These are phyloP conservation scores for Chenopodium suecicum DNA, from an alignment of 148 eudicot genomes.

Conservation along the genomic window DNA sequence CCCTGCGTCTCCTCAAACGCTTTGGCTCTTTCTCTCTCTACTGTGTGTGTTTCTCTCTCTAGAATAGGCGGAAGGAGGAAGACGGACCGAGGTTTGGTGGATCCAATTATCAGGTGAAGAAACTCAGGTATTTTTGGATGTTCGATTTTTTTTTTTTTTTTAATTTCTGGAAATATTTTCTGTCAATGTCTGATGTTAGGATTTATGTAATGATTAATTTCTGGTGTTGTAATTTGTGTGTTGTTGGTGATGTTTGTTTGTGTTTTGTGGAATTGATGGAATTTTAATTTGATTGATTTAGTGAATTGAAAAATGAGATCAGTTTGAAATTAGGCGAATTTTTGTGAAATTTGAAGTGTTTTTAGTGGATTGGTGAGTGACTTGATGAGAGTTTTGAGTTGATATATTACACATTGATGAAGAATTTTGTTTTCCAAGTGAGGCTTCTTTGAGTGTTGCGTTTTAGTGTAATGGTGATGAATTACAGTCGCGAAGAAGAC, in stretches of 20 bases:
- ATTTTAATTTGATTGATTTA: not conserved
- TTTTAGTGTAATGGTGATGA: not conserved
- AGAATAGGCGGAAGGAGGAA: not conserved
- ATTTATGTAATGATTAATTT: slow-evolving; percentile 11
- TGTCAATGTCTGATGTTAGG: slow-evolving; percentile 32
- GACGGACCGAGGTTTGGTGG: not conserved
- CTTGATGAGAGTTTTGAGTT: not conserved
- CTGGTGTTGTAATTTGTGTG: not conserved
- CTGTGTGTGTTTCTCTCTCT: slow-evolving; percentile 20
- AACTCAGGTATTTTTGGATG: not conserved
- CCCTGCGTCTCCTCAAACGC: not conserved
- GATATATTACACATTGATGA: not conserved
- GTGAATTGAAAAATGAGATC: not conserved
- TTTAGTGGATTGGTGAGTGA: not conserved
- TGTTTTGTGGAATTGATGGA: not conserved
- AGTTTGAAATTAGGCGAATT: not conserved
- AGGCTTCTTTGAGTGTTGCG: not conserved
- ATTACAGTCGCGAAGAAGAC: not conserved
- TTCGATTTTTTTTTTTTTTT: slow-evolving; percentile 16
- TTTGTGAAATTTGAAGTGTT: not conserved
- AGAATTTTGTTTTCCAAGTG: not conserved
- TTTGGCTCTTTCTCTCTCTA: not conserved
- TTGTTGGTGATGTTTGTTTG: not conserved
- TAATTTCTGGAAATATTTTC: not conserved
- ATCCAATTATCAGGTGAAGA: slow-evolving; percentile 3